Conservation (phyloP, 768 basidiomycete species). For the Leccinum arenicola region DNA sequence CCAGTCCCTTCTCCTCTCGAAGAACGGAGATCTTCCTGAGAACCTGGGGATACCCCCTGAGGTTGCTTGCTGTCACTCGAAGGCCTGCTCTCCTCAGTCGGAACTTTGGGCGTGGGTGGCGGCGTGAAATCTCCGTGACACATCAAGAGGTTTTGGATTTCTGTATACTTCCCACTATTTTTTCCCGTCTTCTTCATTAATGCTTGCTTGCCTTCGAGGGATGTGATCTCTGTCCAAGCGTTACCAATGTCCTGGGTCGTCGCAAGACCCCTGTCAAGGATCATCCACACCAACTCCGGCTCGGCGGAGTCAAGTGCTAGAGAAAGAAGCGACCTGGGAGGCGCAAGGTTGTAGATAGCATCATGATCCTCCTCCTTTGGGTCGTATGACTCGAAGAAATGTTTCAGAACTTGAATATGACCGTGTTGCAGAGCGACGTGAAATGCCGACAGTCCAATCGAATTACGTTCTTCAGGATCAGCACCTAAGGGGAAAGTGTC, state of each 20-base stretch:
- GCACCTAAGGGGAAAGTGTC: conserved; percentile 47
- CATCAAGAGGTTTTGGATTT: conserved; percentile 53
- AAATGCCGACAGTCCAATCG: conserved; percentile 56
- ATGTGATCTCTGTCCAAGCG: conserved; percentile 49
- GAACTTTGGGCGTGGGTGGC: conserved; percentile 34
- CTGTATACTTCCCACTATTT: conserved; percentile 39
- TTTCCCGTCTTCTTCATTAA: conserved; percentile 24
- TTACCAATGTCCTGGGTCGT: conserved; percentile 46
- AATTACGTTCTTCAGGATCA: conserved; percentile 68
- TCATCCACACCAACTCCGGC: conserved; percentile 61
- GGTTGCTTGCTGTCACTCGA: conserved; percentile 14
- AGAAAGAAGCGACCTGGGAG: conserved; percentile 45
- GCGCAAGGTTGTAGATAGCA: conserved; percentile 44
- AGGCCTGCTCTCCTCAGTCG: conserved; percentile 9
- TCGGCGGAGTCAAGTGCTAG: conserved; percentile 59
- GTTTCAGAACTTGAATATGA: conserved; percentile 48
- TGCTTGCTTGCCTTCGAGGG: conserved; percentile 30
- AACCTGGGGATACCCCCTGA: conserved; percentile 7
- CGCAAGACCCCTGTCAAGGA: conserved; percentile 59
- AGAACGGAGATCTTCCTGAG: conserved; percentile 4
- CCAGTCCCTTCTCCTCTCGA: conserved; percentile 10
- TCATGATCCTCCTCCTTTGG: conserved; percentile 50
- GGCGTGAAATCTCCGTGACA: conserved; percentile 50
- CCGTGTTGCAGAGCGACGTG: conserved; percentile 60
- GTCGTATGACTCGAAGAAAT: conserved; percentile 61